Conservation (phyloP, 169 alveolate species). For the Eimeria zaria region DNA sequence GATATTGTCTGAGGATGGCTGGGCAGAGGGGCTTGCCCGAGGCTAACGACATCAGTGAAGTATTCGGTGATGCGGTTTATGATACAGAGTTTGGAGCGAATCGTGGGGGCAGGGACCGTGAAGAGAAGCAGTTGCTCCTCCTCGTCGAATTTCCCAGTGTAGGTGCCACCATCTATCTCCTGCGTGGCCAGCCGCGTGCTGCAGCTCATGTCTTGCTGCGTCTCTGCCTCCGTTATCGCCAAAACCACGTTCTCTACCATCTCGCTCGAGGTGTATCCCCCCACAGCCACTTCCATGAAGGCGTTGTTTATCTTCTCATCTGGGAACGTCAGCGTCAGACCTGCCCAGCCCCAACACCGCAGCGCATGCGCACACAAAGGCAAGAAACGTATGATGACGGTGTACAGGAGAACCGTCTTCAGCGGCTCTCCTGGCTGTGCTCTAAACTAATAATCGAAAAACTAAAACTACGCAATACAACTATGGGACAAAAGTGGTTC, state of each 20-base stretch:
- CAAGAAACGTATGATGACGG: too few relatives aligned
- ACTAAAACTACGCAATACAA: background rate
- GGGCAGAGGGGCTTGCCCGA: conserved; percentile 51
- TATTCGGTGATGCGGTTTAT: background rate
- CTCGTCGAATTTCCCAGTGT: background rate
- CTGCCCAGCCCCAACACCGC: conserved; percentile 25
- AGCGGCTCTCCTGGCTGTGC: background rate
- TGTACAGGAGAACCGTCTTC: background rate
- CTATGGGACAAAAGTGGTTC: background rate
- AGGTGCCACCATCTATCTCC: background rate
- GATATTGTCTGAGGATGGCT: background rate
- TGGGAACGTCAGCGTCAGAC: background rate
- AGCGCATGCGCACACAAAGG: background rate
- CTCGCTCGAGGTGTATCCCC: background rate
- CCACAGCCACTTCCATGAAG: background rate
- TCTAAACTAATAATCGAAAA: background rate
- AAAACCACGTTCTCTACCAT: background rate
- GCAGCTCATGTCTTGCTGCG: background rate
- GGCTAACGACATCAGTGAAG: background rate
- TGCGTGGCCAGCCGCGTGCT: background rate
- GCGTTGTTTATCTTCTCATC: conserved; percentile 43
- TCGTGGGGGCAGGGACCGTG: conserved; percentile 52
- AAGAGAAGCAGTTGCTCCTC: background rate
- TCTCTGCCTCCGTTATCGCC: background rate
- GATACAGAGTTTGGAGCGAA: conserved; percentile 32